These are phyloP conservation scores for Tricholoma bakamatsutake DNA, from an alignment of 768 basidiomycete species.

Conservation along the genomic window DNA sequence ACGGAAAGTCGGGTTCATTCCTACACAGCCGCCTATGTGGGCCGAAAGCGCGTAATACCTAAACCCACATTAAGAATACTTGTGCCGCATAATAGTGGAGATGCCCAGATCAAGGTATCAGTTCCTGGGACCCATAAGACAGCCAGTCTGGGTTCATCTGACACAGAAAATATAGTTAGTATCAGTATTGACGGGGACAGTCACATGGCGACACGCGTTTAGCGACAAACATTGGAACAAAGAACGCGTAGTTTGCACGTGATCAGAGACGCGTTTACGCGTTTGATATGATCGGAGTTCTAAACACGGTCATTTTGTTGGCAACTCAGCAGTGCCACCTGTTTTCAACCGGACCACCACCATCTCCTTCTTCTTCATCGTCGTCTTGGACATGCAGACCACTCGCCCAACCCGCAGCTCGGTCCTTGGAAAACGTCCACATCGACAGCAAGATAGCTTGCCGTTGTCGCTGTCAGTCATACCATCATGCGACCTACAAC, in stretches of 20 bases:
- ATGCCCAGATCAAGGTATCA: no score
- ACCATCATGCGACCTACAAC: constrained; percentile 33
- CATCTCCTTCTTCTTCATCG: constrained; percentile 7
- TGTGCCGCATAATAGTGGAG: no score
- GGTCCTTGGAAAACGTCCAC: constrained; percentile 47
- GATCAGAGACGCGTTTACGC: constrained; percentile 29
- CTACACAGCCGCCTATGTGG: no score
- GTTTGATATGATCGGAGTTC: constrained; percentile 35
- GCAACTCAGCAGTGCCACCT: constrained; percentile 16
- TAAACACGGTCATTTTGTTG: constrained; percentile 21
- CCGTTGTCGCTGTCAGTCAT: constrained; percentile 19
- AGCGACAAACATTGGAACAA: not conserved
- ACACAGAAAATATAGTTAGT: not conserved
- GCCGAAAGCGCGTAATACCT: no score
- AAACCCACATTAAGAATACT: no score
- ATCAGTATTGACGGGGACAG: not conserved
- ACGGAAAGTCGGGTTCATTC: no score
- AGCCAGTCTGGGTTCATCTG: no score
- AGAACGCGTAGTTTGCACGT: constrained; percentile 23
- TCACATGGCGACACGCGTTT: not conserved
- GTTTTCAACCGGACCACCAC: constrained; percentile 19
- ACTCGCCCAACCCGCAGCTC: constrained; percentile 38
- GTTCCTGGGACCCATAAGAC: no score
- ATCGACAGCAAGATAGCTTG: constrained; percentile 28
- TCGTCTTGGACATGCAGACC: constrained; percentile 32